Percentiles rank a stretch among this genome's conserved stretches.
Conservation (phyloP, 352 stramenopile species). For the Phytophthora ramorum region DNA sequence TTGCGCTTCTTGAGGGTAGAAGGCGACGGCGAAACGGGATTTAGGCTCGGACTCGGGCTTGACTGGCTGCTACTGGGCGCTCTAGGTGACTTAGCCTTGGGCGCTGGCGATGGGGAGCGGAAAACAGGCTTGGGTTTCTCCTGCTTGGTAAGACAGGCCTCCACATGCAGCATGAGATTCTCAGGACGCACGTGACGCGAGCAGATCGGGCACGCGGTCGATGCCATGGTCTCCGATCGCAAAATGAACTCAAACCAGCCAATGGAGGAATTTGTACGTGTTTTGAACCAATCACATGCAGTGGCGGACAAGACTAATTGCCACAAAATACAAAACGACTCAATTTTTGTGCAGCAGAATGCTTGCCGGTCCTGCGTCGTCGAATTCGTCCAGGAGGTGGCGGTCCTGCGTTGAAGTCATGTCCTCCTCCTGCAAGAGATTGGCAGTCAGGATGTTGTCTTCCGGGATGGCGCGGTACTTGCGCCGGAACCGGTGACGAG, state of each 20-base stretch:
- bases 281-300: constrained; percentile 32
- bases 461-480: constrained; percentile 46
- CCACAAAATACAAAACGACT: constrained; percentile 11
- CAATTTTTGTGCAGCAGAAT: constrained; percentile 28
- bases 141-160: constrained; percentile 58
- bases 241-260: constrained; percentile 18
- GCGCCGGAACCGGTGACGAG: constrained; percentile 37
- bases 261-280: constrained; percentile 6
- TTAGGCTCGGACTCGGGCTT: constrained; percentile 4
- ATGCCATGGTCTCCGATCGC: constrained; percentile 28
- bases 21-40: constrained; percentile 22
- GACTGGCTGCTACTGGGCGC: constrained; percentile 16
- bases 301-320: constrained; percentile 12
- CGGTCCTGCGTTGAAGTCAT: constrained; percentile 34
- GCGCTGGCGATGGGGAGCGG: constrained; percentile 15
- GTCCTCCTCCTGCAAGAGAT: constrained; percentile 41
- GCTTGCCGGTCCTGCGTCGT: constrained; percentile 23
- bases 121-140: constrained; percentile 29
- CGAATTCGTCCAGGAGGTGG: constrained; percentile 41
- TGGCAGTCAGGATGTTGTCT: constrained; percentile 43
- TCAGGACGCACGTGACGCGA: constrained; percentile 75
- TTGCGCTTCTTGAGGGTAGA: constrained; percentile 62
- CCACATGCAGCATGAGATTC: constrained; percentile 79
- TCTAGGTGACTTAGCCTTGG: constrained; percentile 25
- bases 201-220: constrained; percentile 74